Evolutionary conservation across 768 basidiomycete genomes (phyloP), one percentile per base, ranked within the genome.

Genomic region (Tricholoma terreum): DNA sequence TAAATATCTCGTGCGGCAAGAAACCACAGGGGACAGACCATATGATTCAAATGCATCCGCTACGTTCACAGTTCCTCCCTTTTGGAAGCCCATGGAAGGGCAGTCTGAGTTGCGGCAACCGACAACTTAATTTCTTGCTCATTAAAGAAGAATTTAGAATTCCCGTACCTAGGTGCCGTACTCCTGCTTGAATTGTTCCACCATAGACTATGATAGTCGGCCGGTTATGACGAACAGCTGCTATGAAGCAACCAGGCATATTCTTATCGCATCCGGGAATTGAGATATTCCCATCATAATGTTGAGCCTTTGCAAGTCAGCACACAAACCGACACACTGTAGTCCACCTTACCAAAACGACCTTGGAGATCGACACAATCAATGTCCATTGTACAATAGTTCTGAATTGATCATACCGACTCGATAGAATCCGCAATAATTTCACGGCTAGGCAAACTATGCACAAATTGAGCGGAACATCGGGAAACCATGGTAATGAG

Each of bases 191-290:
- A 55, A 94, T 94, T 3, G 92, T 91, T 4, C 92, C 92, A 14
- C 92, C 85, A 73, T 94, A 94, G 11, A 94, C 80, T 54, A 93
- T 87, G 65, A 94, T 84, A 1, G 92, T 93, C 1, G 92, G 92
- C 6, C 92, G 82, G 67, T 94, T 94, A 74, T 92, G 88, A 52
- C 92, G 85, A 36, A 77, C 88, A 1, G 92, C 92, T 14, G 92
- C 92, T 67, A 94, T 91, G 56, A 92, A 78, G 67, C 87, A 90
- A 15, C 90, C 92, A 8, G 92, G 92, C 92, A 94, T 93, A 67
- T 94, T 94, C 76, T 94, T 94, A 72, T 94, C 92, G 62, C 92
- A 94, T 55, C 92, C 91, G 15, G 92, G 92, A 53, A 93, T 80
- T 5, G 89, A 84, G 63, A 94, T 91, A 65, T 92, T 92, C 11